Evolutionary conservation across 1,284 basidiomycete genomes (phyloP).

Genomic region (Tylopilus sp.): DNA sequence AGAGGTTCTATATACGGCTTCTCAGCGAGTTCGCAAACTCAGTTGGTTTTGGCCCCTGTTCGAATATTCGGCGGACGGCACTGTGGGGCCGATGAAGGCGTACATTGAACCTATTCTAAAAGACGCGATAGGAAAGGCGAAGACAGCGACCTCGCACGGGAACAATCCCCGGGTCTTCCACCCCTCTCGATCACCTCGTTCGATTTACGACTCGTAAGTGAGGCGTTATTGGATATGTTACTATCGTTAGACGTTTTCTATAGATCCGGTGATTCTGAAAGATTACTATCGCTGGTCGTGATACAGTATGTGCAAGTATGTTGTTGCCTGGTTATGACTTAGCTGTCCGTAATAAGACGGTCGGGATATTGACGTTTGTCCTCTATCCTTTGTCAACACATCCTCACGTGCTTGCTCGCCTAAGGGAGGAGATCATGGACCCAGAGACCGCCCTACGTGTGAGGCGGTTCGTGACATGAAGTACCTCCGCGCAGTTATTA

Average conservation of each 20-base stretch:
- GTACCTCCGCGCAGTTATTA: constrained; percentile 48
- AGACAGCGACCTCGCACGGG: constrained; percentile 3
- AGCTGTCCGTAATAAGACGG: constrained; percentile 35
- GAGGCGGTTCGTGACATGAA: constrained; percentile 48
- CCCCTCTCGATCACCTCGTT: constrained; percentile 28
- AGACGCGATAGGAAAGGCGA: constrained; percentile 43
- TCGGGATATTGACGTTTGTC: constrained; percentile 44
- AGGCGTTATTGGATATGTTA: background rate
- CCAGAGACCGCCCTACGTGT: constrained; percentile 39
- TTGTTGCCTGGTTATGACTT: background rate
- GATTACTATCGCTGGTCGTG: constrained; percentile 46
- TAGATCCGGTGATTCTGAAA: constrained; percentile 35
- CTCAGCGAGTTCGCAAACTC: constrained; percentile 38
- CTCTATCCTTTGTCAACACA: constrained; percentile 51
- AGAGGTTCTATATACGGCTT: constrained; percentile 39
- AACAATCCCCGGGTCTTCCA: constrained; percentile 12
- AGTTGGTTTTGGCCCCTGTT: constrained; percentile 46
- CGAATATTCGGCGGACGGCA: constrained; percentile 47
- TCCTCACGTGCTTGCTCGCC: constrained; percentile 39
- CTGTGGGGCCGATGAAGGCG: constrained; percentile 41
- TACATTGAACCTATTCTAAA: constrained; percentile 49
- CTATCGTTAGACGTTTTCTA: constrained; percentile 6
- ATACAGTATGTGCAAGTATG: constrained; percentile 36
- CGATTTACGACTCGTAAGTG: constrained; percentile 18
- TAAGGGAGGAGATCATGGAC: constrained; percentile 50